A percentile compares a stretch with the other conserved stretches of the same genome.
These are phyloP conservation scores for Pulveroboletus sp. DNA, from an alignment of 768 basidiomycete species.

Conservation along the genomic window DNA sequence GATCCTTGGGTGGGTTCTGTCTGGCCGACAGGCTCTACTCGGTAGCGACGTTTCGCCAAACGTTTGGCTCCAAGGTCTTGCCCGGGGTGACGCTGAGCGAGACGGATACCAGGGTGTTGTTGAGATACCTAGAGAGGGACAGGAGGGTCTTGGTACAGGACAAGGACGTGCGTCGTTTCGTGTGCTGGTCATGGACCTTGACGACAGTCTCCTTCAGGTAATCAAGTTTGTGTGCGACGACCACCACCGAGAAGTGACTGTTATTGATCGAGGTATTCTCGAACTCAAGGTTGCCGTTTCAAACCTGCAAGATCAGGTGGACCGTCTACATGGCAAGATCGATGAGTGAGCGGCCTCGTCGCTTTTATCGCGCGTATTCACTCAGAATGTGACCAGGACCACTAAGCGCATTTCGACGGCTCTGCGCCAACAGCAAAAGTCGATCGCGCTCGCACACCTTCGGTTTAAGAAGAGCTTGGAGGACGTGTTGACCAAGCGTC, in stretches of 20 bases:
- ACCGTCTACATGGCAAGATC: conserved; percentile 64
- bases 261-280: conserved; percentile 79
- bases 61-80: conserved; percentile 47
- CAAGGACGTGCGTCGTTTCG: conserved; percentile 50
- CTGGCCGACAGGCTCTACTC: conserved; percentile 62
- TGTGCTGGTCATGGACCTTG: neutral
- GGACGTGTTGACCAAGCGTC: conserved; percentile 68
- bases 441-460: conserved; percentile 71
- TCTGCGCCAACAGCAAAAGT: conserved; percentile 65
- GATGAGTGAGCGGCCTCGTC: conserved; percentile 50
- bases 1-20: conserved; percentile 39
- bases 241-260: conserved; percentile 49
- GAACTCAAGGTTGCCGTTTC: conserved; percentile 71
- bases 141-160: conserved; percentile 57
- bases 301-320: conserved; percentile 66
- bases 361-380: neutral
- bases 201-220: conserved; percentile 42
- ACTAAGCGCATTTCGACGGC: conserved; percentile 63
- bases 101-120: conserved; percentile 61
- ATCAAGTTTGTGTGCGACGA: conserved; percentile 66
- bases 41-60: conserved; percentile 53
- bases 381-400: conserved; percentile 43
- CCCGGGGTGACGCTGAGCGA: conserved; percentile 49
- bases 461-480: conserved; percentile 79
- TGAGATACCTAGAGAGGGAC: conserved; percentile 81